Evolutionary conservation across 2,329 filamentous ascomycete species (phyloP).

Genomic region (Xylaria hypoxylon): DNA sequence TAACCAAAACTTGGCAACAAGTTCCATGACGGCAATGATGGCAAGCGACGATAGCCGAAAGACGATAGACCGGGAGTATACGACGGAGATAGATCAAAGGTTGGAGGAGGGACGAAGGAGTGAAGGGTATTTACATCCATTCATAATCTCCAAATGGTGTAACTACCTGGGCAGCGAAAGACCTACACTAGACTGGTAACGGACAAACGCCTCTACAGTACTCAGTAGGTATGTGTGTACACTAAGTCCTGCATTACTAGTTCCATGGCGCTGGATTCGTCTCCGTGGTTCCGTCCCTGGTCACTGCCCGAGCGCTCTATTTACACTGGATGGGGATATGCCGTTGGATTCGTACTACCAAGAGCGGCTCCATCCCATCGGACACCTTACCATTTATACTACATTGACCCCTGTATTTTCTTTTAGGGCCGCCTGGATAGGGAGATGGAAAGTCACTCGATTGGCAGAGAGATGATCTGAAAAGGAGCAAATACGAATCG

Average conservation of each 20-base stretch:
- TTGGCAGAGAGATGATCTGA: neutral
- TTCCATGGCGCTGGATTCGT: slow-evolving; percentile 26
- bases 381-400: too few relatives aligned
- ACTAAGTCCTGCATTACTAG: slow-evolving; percentile 23
- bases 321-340: slow-evolving; percentile 2
- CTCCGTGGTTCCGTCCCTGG: slow-evolving; percentile 2
- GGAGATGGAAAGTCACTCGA: neutral
- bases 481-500: neutral
- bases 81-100: neutral
- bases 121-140: slow-evolving; percentile 3
- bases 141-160: neutral
- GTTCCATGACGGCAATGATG: slow-evolving; percentile 21
- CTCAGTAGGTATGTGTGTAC: too few relatives aligned
- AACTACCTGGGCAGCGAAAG: slow-evolving; percentile 16
- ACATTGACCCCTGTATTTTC: too few relatives aligned
- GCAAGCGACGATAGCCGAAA: neutral
- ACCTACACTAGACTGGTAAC: neutral
- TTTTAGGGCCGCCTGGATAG: too few relatives aligned
- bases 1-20: slow-evolving; percentile 31
- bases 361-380: neutral
- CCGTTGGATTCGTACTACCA: neutral
- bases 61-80: neutral
- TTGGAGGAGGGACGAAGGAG: neutral
- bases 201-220: too few relatives aligned
- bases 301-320: neutral